Evolutionary conservation across 1,284 basidiomycete species (phyloP).

Genomic region (Moesziomyces sp.): DNA sequence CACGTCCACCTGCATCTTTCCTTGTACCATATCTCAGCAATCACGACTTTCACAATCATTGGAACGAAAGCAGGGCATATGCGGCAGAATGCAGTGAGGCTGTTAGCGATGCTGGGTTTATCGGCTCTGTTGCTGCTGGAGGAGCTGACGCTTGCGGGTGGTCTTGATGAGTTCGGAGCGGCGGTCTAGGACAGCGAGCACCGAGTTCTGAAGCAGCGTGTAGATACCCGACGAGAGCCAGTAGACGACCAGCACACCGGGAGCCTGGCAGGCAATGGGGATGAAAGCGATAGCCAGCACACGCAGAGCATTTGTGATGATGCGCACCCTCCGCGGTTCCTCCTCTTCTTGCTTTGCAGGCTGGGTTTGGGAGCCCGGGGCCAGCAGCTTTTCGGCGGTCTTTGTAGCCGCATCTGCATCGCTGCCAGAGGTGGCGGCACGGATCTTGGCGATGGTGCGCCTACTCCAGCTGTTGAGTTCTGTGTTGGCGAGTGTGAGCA

Average conservation of each 20-base stretch:
- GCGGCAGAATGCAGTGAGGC: too few relatives aligned
- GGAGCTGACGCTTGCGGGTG: slow-evolving; percentile 29
- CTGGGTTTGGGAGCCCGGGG: not conserved
- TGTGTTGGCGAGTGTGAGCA: slow-evolving; percentile 59
- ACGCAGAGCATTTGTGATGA: slow-evolving; percentile 76
- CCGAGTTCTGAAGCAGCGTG: slow-evolving; percentile 81
- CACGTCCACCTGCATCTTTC: not conserved
- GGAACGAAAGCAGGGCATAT: not conserved
- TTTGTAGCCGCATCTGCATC: slow-evolving; percentile 21
- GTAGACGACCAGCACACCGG: slow-evolving; percentile 82
- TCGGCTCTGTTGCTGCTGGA: slow-evolving; percentile 12
- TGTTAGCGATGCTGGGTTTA: too few relatives aligned
- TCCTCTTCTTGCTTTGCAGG: slow-evolving; percentile 12
- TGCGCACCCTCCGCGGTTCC: slow-evolving; percentile 66
- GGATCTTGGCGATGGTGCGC: slow-evolving; percentile 34
- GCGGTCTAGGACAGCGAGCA: slow-evolving; percentile 70
- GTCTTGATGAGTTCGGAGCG: slow-evolving; percentile 39
- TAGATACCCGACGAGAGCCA: slow-evolving; percentile 85
- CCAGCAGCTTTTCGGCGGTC: slow-evolving; percentile 29
- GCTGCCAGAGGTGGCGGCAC: slow-evolving; percentile 12
- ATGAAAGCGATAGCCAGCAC: slow-evolving; percentile 78
- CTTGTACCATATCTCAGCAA: slow-evolving; percentile 5
- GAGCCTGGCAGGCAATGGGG: slow-evolving; percentile 78
- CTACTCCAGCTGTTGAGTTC: slow-evolving; percentile 60
- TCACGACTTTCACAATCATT: not conserved